phyloP scores from a whole-genome alignment of 2,329 filamentous ascomycete species.

The Ophiocordyceps camponoti-floridani region DNA sequence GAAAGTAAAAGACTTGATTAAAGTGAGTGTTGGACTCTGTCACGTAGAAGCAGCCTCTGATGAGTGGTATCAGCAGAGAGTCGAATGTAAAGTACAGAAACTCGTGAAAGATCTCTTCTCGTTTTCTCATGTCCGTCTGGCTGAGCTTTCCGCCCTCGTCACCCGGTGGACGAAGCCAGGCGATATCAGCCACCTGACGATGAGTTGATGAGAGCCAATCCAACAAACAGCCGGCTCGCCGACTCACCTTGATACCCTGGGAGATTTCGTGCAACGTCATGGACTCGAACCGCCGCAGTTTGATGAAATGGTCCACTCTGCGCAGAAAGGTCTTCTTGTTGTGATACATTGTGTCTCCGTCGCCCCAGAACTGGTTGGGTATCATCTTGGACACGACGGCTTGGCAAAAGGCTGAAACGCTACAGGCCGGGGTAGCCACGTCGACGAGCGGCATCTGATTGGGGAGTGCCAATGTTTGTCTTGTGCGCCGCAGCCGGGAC shows the following conservation, averaged over 20 bases:
- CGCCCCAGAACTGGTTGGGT: slow-evolving; percentile 59
- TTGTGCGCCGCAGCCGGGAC: background rate
- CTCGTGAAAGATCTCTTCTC: slow-evolving; percentile 63
- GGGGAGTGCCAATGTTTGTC: background rate
- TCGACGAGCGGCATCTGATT: slow-evolving; percentile 35
- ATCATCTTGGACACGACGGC: slow-evolving; percentile 56
- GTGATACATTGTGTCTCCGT: slow-evolving; percentile 25
- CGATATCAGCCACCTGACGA: slow-evolving; percentile 47
- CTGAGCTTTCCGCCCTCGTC: slow-evolving; percentile 38
- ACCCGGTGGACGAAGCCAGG: slow-evolving; percentile 51
- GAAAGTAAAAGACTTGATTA: slow-evolving; percentile 79
- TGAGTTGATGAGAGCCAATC: too few relatives aligned
- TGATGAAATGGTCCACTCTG: slow-evolving; percentile 62
- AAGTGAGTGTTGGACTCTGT: slow-evolving; percentile 74
- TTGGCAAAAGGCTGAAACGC: slow-evolving; percentile 76
- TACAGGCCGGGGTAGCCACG: slow-evolving; percentile 45
- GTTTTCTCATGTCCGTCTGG: slow-evolving; percentile 55
- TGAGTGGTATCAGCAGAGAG: slow-evolving; percentile 71
- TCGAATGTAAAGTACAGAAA: slow-evolving; percentile 89
- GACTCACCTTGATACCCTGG: slow-evolving; percentile 54
- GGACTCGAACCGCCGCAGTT: slow-evolving; percentile 62
- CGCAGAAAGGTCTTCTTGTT: slow-evolving; percentile 47
- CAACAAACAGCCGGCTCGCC: too few relatives aligned
- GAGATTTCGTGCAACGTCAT: slow-evolving; percentile 62
- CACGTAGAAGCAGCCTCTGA: slow-evolving; percentile 80